phyloP scores from a whole-genome alignment of 495 filamentous ascomycete genomes.

The Lophium mytilinum region DNA sequence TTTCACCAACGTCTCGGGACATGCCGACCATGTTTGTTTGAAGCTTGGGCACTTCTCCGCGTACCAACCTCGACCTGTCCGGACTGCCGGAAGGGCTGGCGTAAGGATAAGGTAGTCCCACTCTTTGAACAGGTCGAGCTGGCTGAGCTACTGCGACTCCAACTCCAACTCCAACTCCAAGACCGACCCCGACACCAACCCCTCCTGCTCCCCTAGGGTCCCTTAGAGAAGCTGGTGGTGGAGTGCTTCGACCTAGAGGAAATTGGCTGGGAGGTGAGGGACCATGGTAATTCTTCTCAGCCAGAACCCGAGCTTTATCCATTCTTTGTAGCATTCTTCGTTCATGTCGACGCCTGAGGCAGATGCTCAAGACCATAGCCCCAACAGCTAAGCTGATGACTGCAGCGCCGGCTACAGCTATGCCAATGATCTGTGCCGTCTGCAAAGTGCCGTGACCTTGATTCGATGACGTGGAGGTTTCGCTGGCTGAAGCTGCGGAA shows the following conservation, averaged over 20 bases:
- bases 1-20: background rate
- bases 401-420: slow-evolving; percentile 24
- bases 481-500: background rate
- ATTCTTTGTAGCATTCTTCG: background rate
- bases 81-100: too few relatives aligned
- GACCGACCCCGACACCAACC: background rate
- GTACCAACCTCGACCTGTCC: too few relatives aligned
- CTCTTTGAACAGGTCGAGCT: too few relatives aligned
- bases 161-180: background rate
- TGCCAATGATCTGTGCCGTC: slow-evolving; percentile 24
- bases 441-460: slow-evolving; percentile 14
- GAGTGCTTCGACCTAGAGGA: background rate
- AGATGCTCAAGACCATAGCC: slow-evolving; percentile 23
- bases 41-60: too few relatives aligned
- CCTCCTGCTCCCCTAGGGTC: slow-evolving; percentile 3
- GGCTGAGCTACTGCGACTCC: background rate
- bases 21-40: background rate
- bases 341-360: slow-evolving; percentile 17
- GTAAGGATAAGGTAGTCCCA: too few relatives aligned
- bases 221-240: background rate
- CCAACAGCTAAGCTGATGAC: slow-evolving; percentile 22
- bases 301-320: background rate
- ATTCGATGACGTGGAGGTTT: background rate
- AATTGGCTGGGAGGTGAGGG: background rate
- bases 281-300: background rate